Evolutionary conservation across 805 yeast genomes (phyloP), one percentile per base, ranked within the genome.

Genomic region (Pichia insulana): DNA sequence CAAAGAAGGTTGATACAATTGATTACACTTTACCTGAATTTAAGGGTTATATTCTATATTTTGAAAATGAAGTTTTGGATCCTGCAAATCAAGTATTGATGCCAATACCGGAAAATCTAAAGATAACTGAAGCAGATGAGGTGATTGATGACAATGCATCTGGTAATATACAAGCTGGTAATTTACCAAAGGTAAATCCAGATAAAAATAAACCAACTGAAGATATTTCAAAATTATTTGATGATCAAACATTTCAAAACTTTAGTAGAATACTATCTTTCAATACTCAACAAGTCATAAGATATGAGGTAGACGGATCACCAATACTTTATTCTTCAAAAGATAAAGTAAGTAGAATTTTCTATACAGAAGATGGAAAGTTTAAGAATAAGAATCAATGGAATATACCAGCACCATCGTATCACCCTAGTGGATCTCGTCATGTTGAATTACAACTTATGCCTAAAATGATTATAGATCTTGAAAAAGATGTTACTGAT

Each of bases 401-500:
- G 30, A 44, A 61, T 10, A 63, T 84, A 9, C 87, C 95, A 10
- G 61, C 53, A 0, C 83, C 85, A 3, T 71, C 73, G 2, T 78
- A 65, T 50, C 74, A 82, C 46, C 85, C 86, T 7, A 62, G 78
- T 28, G 69, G 80, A 16, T 34, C 47, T 12, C 70, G 90, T 50
- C 73, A 72, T 27, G 83, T 87, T 56, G 98, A 92, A 61, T 64
- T 90, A 44, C 98, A 92, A 58, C 61, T 92, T 42, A 90, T 90
- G 97, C 98, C 98, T 2, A 86, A 86, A 58, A 76, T 88, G 41
- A 90, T 92, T 41, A 68, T 85, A 39, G 90, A 86, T 54, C 68
- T 92, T 36, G 97, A 90, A 57, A 42, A 36, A 11, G 48, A 48
- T 25, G 69, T 68, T 34, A 13, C 65, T 59, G 39, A 27, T 42